Percentiles rank a stretch among this genome's conserved stretches.
These are phyloP conservation scores for Gossypium australe DNA, from an alignment of 345 rosid genomes.

Conservation along the genomic window DNA sequence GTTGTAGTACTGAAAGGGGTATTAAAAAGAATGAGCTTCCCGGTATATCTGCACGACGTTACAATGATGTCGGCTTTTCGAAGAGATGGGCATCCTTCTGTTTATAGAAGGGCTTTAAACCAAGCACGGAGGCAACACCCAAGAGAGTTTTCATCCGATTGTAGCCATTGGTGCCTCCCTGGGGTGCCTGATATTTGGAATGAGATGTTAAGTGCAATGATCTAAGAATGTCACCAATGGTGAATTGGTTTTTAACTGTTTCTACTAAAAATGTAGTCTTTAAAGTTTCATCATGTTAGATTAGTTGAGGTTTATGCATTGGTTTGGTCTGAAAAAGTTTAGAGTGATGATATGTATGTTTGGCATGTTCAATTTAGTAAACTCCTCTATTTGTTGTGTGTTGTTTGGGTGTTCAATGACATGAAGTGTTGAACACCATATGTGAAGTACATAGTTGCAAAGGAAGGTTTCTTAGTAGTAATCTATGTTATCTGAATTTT, in stretches of 20 bases:
- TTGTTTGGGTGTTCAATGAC: neutral
- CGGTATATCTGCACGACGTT: constrained; percentile 70
- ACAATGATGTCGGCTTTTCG: constrained; percentile 77
- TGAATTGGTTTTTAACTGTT: constrained; percentile 12
- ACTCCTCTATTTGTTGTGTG: neutral
- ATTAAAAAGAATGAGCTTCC: constrained; percentile 59
- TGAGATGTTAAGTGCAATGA: constrained; percentile 66
- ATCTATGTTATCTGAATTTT: no score
- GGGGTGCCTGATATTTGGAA: constrained; percentile 96
- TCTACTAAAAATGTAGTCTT: constrained; percentile 9
- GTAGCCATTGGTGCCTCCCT: constrained; percentile 98
- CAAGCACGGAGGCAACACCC: constrained; percentile 51
- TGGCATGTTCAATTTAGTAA: neutral
- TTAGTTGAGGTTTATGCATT: constrained; percentile 4
- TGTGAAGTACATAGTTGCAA: neutral
- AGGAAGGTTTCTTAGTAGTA: neutral
- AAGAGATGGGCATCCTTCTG: constrained; percentile 89
- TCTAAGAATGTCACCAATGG: constrained; percentile 18
- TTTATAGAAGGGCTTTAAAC: constrained; percentile 53
- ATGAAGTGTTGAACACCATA: neutral
- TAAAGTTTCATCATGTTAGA: neutral
- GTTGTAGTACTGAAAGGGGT: constrained; percentile 64
- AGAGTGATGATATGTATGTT: constrained; percentile 14
- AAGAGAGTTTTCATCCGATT: constrained; percentile 49
- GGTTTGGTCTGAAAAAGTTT: constrained; percentile 9